Evolutionary conservation across 148 eudicot genomes (phyloP).

Genomic region (Rhododendron williamsianum): DNA sequence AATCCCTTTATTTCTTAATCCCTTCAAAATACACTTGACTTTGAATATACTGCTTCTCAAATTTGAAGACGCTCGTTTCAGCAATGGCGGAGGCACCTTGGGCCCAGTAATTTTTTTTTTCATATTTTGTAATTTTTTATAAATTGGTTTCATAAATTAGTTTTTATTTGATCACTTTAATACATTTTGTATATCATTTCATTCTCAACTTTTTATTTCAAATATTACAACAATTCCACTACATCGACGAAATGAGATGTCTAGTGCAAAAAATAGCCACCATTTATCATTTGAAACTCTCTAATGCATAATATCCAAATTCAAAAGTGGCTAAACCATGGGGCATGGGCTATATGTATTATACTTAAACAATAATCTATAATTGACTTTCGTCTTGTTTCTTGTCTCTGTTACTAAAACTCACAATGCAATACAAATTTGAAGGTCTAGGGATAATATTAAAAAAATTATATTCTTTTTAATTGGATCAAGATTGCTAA

Average conservation of each 20-base stretch:
- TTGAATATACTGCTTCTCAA: background rate
- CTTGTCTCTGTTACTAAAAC: background rate
- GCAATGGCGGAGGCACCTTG: no score
- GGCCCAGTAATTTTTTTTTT: no score
- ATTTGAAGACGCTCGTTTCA: background rate
- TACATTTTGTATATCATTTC: background rate
- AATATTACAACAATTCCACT: background rate
- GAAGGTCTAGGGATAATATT: background rate
- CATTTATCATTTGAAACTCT: background rate
- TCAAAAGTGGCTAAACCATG: background rate
- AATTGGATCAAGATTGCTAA: background rate
- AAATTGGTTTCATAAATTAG: background rate
- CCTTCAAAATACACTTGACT: background rate
- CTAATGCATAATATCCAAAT: background rate
- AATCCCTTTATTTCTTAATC: background rate
- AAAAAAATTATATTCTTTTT: no score
- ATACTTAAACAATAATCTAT: no score
- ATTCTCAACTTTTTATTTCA: background rate
- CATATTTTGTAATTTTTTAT: background rate
- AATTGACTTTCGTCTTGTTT: background rate
- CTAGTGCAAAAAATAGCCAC: background rate
- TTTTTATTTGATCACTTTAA: background rate
- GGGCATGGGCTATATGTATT: background rate
- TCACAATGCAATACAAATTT: background rate
- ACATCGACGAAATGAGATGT: background rate